Evolutionary conservation across 768 basidiomycete species (phyloP), one percentile per base, ranked within the genome.

Genomic region (Clavaria fumosa): DNA sequence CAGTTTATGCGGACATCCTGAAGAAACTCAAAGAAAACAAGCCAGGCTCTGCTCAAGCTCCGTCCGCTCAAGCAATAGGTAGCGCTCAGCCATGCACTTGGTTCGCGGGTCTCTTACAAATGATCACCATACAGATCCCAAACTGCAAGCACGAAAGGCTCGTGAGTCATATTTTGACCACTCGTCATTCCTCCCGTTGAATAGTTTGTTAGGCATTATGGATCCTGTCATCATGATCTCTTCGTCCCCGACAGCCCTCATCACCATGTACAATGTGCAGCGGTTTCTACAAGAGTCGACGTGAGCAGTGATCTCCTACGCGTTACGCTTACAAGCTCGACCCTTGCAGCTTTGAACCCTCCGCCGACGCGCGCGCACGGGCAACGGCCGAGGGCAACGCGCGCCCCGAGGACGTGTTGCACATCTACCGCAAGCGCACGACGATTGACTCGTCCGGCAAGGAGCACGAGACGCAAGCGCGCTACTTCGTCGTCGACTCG

Each of bases 201-300:
- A 10, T 23, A 19, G 18, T 9, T 7, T 18, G 12, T 5, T 54
- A 84, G 78, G 71, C 45, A 75, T 75, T 50, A 74, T 70, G 49
- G 81, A 81, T 57, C 93, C 93, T 0, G 97, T 99, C 51, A 95
- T 97, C 56, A 82, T 97, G 63, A 90, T 99, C 30, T 93, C 91
- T 0, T 93, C 90, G 0, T 90, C 82, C 11, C 90, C 90, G 0
- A 96, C 93, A 1, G 78, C 89, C 3, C 72, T 99, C 39, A 78
- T 99, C 52, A 95, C 89, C 4, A 95, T 99, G 88, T 78, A 90
- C 70, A 99, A 99, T 50, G 88, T 97, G 39, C 85, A 84, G 55
- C 73, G 72, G 22, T 95, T 97, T 59, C 59, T 99, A 11, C 88
- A 96, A 60, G 88, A 96, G 50, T 72, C 86, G 0, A 60, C 70